Percentiles rank a stretch among this genome's conserved stretches.
These are phyloP conservation scores for Betula pendula DNA, from an alignment of 306 rosid species.

Conservation along the genomic window DNA sequence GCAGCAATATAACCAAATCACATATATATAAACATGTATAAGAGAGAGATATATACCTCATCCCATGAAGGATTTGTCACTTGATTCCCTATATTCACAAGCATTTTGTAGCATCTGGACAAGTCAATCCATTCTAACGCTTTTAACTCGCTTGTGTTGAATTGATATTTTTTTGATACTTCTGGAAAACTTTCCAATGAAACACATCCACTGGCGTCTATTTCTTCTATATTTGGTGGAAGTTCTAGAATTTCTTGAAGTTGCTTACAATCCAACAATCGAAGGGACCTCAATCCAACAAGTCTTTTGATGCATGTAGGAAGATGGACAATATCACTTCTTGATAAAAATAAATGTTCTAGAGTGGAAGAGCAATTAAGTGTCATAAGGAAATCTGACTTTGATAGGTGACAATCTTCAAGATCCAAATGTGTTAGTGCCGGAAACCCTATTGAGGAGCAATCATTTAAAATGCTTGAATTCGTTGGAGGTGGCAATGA, in stretches of 20 bases:
- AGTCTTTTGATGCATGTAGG: background rate
- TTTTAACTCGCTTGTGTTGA: background rate
- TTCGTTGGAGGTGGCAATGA: background rate
- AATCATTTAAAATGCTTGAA: background rate
- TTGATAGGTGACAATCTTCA: background rate
- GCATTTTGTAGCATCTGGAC: background rate
- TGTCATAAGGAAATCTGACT: background rate
- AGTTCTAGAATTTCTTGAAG: background rate
- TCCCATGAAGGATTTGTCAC: background rate
- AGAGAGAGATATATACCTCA: background rate
- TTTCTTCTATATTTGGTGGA: background rate
- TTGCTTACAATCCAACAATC: background rate
- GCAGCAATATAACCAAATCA: background rate
- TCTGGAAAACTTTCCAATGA: background rate
- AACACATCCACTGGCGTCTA: background rate
- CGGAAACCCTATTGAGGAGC: background rate
- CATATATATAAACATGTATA: too few relatives aligned
- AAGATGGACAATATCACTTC: background rate
- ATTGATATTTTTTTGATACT: background rate
- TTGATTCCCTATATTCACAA: background rate
- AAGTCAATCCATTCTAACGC: background rate
- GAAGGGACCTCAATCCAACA: background rate
- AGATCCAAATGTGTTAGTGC: background rate
- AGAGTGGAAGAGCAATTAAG: background rate
- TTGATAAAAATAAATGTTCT: background rate